These are phyloP conservation scores for Alternaria arbusti DNA, from an alignment of 2,329 filamentous ascomycete genomes.

Conservation along the genomic window DNA sequence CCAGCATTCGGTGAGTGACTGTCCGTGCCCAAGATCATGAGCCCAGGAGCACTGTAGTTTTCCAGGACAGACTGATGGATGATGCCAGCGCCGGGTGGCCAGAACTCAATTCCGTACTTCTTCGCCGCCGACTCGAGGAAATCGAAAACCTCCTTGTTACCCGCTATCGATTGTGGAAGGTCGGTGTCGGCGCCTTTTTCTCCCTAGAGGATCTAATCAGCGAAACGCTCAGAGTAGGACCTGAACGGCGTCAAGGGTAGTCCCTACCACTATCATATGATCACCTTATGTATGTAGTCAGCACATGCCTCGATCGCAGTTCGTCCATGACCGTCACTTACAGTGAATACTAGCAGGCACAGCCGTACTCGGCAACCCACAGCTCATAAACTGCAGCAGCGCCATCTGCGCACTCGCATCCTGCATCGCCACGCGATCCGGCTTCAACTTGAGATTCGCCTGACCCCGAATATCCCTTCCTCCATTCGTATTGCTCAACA, in stretches of 20 bases:
- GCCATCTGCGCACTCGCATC: slow-evolving; percentile 99
- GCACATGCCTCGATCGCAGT: neutral
- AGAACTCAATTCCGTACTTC: slow-evolving; percentile 57
- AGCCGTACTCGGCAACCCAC: slow-evolving; percentile 84
- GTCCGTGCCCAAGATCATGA: slow-evolving; percentile 99
- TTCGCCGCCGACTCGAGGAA: slow-evolving; percentile 84
- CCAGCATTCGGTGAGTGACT: slow-evolving; percentile 98
- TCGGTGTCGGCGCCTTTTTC: slow-evolving; percentile 88
- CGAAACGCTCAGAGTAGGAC: neutral
- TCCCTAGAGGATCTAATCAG: slow-evolving; percentile 2
- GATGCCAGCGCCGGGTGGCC: slow-evolving; percentile 50
- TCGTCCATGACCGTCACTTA: neutral
- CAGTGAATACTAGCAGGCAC: slow-evolving; percentile 98
- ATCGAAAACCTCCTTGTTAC: slow-evolving; percentile 97
- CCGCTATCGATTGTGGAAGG: slow-evolving; percentile 81
- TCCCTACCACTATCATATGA: slow-evolving; percentile 81
- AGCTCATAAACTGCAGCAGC: slow-evolving; percentile 97
- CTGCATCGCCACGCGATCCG: slow-evolving; percentile 98
- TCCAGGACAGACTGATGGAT: slow-evolving; percentile 96
- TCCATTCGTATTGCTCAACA: slow-evolving; percentile 82
- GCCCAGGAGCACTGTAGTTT: slow-evolving; percentile 94
- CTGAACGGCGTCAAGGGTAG: neutral
- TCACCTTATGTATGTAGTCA: slow-evolving; percentile 58
- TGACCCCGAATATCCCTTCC: slow-evolving; percentile 82
- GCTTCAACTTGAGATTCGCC: slow-evolving; percentile 95